Conservation (phyloP, 345 rosid genomes). For the Abelmoschus esculentus region DNA sequence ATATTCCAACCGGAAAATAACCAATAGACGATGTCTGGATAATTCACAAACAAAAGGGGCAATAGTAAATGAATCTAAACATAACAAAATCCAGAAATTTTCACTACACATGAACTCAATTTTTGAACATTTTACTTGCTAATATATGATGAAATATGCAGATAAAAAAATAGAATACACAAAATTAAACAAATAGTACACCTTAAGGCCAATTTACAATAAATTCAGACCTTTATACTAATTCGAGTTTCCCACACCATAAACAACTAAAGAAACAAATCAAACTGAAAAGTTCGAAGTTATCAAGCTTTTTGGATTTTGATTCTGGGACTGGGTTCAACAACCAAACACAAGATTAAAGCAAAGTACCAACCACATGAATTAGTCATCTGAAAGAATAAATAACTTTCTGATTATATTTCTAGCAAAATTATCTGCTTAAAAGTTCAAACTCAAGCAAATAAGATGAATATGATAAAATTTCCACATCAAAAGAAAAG, state of each 20-base stretch:
- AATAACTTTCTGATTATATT: neutral
- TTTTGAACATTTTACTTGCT: no score
- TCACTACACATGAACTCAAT: no score
- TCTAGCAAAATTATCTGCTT: neutral
- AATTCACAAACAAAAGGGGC: constrained; percentile 11
- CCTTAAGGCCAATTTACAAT: neutral
- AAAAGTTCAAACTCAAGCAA: constrained; percentile 5
- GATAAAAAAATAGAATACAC: neutral
- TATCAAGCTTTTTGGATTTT: neutral
- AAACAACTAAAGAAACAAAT: no score
- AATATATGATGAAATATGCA: no score
- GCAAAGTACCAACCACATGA: neutral
- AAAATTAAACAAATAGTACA: neutral
- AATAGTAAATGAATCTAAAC: neutral
- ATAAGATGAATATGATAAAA: neutral
- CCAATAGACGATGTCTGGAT: constrained; percentile 49
- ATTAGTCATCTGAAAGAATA: neutral
- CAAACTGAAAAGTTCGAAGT: no score
- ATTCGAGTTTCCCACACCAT: no score
- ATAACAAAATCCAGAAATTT: neutral
- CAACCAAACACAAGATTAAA: neutral
- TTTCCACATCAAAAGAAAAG: no score
- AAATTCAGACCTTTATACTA: neutral
- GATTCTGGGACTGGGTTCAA: neutral
- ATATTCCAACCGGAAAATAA: constrained; percentile 36